Conservation (phyloP, 1,139 yeast species). For the Saccharomyces hybrid region DNA sequence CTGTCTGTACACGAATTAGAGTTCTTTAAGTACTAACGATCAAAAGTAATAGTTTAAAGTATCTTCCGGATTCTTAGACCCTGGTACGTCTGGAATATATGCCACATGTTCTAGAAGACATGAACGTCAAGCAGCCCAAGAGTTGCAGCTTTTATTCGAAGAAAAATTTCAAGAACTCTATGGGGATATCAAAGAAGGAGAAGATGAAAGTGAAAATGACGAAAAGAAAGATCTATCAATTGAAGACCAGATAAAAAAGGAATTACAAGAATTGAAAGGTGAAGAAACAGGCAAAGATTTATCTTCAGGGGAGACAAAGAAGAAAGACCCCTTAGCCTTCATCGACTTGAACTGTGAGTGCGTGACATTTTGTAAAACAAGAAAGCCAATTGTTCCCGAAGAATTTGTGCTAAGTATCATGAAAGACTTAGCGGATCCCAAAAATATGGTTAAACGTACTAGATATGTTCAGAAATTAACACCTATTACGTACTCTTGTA, state of each 20-base stretch:
- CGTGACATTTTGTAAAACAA: constrained; percentile 70
- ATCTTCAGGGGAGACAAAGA: constrained; percentile 20
- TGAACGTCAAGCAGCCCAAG: constrained; percentile 69
- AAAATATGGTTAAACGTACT: constrained; percentile 42
- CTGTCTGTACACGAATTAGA: neutral
- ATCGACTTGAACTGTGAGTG: constrained; percentile 79
- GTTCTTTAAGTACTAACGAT: neutral
- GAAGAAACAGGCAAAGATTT: constrained; percentile 20
- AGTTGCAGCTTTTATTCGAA: constrained; percentile 54
- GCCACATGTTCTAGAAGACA: constrained; percentile 79
- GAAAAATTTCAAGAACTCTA: constrained; percentile 52
- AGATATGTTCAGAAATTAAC: constrained; percentile 72
- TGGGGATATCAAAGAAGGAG: constrained; percentile 34
- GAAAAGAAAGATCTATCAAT: constrained; percentile 44
- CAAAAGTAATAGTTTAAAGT: constrained; percentile 18
- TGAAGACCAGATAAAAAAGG: constrained; percentile 69
- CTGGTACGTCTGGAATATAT: constrained; percentile 75
- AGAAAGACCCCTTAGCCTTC: constrained; percentile 49
- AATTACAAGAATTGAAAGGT: constrained; percentile 51
- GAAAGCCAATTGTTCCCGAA: constrained; percentile 74
- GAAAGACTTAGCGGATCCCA: constrained; percentile 46
- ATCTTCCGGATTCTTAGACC: constrained; percentile 42
- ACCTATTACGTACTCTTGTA: constrained; percentile 70
- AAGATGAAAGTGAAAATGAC: constrained; percentile 31
- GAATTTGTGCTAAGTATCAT: constrained; percentile 58